Evolutionary conservation across 495 filamentous ascomycete genomes (phyloP).

Genomic region (Peziza echinospora): DNA sequence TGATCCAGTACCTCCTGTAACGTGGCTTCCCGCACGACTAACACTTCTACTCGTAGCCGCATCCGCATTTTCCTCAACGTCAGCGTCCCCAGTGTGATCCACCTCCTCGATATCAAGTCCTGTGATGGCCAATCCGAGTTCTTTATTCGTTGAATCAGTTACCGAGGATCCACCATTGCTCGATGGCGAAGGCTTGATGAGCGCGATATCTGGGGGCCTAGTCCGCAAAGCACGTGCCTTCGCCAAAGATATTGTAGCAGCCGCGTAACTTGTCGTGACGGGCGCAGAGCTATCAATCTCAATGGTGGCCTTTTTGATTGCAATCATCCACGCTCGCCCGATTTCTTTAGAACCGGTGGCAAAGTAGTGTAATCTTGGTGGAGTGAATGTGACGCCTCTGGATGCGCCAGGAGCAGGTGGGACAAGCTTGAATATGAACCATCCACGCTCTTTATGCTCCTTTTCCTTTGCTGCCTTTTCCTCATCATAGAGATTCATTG

Average conservation of each 20-base stretch:
- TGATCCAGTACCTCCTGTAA: background rate
- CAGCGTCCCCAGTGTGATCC: constrained; percentile 10
- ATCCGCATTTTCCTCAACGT: constrained; percentile 9
- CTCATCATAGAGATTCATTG: background rate
- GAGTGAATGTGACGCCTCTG: constrained; percentile 80
- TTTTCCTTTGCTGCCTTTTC: constrained; percentile 10
- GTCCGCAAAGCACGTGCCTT: constrained; percentile 67
- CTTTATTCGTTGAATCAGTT: background rate
- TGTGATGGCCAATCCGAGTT: constrained; percentile 11
- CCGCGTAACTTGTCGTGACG: constrained; percentile 78
- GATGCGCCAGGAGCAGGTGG: constrained; percentile 74
- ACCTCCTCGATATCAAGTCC: constrained; percentile 9
- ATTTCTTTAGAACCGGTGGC: constrained; percentile 75
- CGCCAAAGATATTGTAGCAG: constrained; percentile 72
- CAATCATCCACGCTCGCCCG: constrained; percentile 93
- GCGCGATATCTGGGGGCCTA: constrained; percentile 39
- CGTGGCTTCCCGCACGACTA: background rate
- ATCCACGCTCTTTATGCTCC: constrained; percentile 14
- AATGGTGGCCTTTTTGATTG: constrained; percentile 96
- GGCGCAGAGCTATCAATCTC: constrained; percentile 65
- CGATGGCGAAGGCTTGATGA: background rate
- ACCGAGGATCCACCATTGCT: background rate
- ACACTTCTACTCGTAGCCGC: background rate
- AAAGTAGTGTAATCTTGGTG: constrained; percentile 89
- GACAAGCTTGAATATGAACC: constrained; percentile 94